Base-by-base conservation (phyloP, 208 protist species). In the Tritrichomonas foetus region DNA sequence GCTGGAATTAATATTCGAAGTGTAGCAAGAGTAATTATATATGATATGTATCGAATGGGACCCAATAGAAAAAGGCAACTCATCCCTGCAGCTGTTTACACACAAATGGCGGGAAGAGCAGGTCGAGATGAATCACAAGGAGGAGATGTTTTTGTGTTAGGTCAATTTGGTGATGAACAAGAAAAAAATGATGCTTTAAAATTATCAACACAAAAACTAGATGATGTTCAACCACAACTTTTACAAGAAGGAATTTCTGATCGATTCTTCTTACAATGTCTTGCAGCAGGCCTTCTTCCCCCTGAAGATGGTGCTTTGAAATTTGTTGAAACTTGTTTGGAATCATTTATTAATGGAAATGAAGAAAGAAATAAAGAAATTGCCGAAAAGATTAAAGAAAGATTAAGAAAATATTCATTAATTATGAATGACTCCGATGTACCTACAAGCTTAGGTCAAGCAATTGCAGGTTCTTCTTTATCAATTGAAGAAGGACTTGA, bases 31-130 rank as follows among this genome's bases (percentile, higher is more conserved):
- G 78, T 89, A 5, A 61, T 89, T 20, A 89, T 89, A 39, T 89
- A 89, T 36, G 78, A 89, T 20, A 27, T 47, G 11, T 89, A 89
- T 47, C 44, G 78, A 57, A 30, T 47, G 27, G 39, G 30, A 22
- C 39, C 33, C 16, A 39, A 39, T 50, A 22, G 39, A 20, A 36
- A 36, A 1, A 25, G 44, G 0, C 25, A 0, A 57, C 30, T 89
- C 0, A 89, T 89, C 2, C 78, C 78, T 25, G 30, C 9, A 9
- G 13, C 47, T 0, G 9, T 89, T 16, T 89, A 57, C 30, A 89
- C 47, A 0, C 78, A 89, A 89, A 89, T 89, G 78, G 78, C 78
- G 3, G 78, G 78, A 53, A 53, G 78, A 89, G 78, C 78, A 39
- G 78, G 78, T 16, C 0, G 78, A 61, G 47, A 89, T 36, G 78